Percentiles rank a stretch among this genome's conserved stretches.
phyloP scores from a whole-genome alignment of 495 filamentous ascomycete species.

The Penicillium ucsense region DNA sequence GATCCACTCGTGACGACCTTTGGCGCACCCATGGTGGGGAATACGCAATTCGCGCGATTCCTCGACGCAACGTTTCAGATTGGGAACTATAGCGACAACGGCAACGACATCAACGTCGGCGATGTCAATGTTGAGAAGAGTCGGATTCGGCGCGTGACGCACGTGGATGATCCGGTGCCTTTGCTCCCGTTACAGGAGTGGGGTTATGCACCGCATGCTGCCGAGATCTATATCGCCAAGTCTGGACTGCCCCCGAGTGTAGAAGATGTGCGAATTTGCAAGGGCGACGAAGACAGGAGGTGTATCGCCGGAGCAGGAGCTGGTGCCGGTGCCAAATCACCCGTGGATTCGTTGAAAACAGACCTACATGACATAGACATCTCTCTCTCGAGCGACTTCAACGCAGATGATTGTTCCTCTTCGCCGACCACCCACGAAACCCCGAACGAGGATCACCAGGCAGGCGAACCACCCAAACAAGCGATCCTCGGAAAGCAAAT shows the following conservation, averaged over 20 bases:
- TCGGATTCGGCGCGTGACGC: conserved; percentile 72
- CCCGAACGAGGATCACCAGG: too few species aligned
- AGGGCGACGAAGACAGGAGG: conserved; percentile 55
- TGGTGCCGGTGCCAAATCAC: not conserved
- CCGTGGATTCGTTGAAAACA: not conserved
- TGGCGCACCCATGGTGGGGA: conserved; percentile 82
- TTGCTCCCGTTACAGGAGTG: conserved; percentile 75
- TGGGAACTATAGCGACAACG: conserved; percentile 4
- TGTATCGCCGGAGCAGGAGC: conserved; percentile 54
- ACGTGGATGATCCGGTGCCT: conserved; percentile 79
- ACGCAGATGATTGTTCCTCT: not conserved
- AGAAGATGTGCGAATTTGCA: conserved; percentile 60
- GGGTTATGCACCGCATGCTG: conserved; percentile 77
- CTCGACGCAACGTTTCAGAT: conserved; percentile 58
- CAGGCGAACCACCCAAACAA: not conserved
- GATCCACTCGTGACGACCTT: conserved; percentile 77
- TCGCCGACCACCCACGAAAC: not conserved
- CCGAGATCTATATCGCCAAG: conserved; percentile 79
- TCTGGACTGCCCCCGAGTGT: conserved; percentile 52
- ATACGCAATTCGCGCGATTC: conserved; percentile 57
- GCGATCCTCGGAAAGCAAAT: conserved; percentile 2
- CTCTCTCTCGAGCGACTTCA: conserved; percentile 1
- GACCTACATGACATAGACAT: conserved; percentile 7
- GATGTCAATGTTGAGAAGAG: conserved; percentile 8
- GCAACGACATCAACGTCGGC: not conserved